These are phyloP conservation scores for Dictyostelium purpureum DNA, from an alignment of 78 protist species.

Conservation along the genomic window DNA sequence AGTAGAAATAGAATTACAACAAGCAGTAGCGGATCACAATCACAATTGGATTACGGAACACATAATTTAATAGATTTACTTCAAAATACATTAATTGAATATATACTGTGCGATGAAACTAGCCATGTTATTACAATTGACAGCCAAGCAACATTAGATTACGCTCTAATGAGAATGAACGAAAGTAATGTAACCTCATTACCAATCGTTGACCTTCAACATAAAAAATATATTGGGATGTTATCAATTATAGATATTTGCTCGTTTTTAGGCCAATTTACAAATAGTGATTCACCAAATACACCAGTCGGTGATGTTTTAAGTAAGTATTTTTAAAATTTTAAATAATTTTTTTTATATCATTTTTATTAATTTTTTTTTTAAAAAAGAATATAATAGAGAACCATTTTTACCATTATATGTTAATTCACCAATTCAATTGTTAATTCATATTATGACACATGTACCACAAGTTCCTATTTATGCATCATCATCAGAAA, in stretches of 20 bases:
- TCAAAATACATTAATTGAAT: conserved; percentile 43
- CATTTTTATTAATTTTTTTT: neutral
- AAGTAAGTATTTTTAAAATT: conserved; percentile 1
- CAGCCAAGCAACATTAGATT: conserved; percentile 45
- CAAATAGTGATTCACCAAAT: conserved; percentile 38
- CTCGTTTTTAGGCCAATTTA: conserved; percentile 22
- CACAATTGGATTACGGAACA: neutral
- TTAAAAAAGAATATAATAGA: conserved; percentile 42
- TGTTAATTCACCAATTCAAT: conserved; percentile 51
- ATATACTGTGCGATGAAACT: conserved; percentile 33
- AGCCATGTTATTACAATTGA: conserved; percentile 49
- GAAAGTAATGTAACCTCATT: conserved; percentile 30
- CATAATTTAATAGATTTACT: conserved; percentile 24
- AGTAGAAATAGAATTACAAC: neutral
- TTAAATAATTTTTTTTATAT: neutral
- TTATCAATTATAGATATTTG: conserved; percentile 38
- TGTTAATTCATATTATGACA: conserved; percentile 61
- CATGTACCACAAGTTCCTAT: conserved; percentile 55
- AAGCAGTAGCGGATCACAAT: neutral
- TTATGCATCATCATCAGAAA: conserved; percentile 38
- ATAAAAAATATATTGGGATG: conserved; percentile 57
- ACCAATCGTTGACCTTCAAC: conserved; percentile 36
- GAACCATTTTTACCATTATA: conserved; percentile 70
- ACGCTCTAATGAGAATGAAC: conserved; percentile 70
- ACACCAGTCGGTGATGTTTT: conserved; percentile 63